Conservation (phyloP, 495 filamentous ascomycete species). For the Aspergillus incahuasiensis region DNA sequence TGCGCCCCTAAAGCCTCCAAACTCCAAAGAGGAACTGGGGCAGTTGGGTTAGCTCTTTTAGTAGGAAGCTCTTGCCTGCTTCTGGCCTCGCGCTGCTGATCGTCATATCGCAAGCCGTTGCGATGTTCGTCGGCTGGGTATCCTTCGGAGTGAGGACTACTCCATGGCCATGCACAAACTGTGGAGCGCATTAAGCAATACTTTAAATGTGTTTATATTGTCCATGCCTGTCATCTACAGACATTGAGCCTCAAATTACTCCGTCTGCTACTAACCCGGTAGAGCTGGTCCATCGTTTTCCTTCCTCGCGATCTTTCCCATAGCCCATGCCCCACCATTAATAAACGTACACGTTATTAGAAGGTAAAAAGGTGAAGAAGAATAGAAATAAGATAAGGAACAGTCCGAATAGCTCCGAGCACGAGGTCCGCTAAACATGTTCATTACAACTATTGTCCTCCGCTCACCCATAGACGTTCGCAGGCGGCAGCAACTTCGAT, state of each 20-base stretch:
- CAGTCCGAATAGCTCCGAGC: neutral
- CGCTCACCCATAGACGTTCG: slow-evolving; percentile 22
- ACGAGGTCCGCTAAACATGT: neutral
- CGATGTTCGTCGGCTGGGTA: neutral
- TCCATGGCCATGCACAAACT: too few relatives aligned
- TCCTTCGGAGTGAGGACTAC: neutral
- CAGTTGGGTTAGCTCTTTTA: neutral
- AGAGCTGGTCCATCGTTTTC: neutral
- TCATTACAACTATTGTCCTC: neutral
- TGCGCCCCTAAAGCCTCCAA: neutral
- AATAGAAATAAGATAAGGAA: neutral
- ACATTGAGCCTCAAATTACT: neutral
- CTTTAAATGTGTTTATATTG: neutral
- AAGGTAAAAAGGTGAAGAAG: neutral
- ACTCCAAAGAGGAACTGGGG: too few relatives aligned
- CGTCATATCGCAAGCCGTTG: neutral
- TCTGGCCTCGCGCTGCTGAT: slow-evolving; percentile 3
- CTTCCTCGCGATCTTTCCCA: neutral
- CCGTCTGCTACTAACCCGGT: neutral
- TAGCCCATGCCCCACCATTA: slow-evolving; percentile 1
- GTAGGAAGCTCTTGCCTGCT: neutral
- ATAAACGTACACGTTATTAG: slow-evolving; percentile 6
- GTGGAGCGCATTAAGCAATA: too few relatives aligned
- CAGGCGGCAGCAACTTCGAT: slow-evolving; percentile 49
- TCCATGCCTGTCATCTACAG: neutral